Base-by-base conservation (phyloP, 176 grass and related monocot genomes). In the Carex kokanica region DNA sequence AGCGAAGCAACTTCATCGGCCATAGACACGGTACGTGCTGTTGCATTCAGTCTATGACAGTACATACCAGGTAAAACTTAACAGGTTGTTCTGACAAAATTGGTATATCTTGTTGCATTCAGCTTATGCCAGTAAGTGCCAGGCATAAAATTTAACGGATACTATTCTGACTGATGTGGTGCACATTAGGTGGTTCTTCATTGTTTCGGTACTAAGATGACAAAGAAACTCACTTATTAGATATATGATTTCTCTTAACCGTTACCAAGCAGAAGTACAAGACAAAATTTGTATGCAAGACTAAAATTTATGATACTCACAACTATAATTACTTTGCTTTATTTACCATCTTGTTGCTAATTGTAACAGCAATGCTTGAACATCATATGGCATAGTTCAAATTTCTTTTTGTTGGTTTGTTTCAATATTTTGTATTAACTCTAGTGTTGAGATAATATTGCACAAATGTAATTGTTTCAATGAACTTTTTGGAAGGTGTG, bases 1-100 rank as follows among this genome's bases (percentile, higher is more conserved):
- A 90, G 88, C 2, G 96, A 98, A 61, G 85, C 91, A 80, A 91
- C 89, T 89, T 84, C 55, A 16, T 85, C 96, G n/a, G 96, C 96
- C 81, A 3, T 95, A 60, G 92, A 95, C 66, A 98, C 96, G 64
- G 96, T 98, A 92, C 49, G 87, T 84, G 66, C 20, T 72, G 73
- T 67, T 59, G 60, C 64, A 31, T 77, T 73, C 8, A 62, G 53
- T 32, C 78, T 68, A 78, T 77, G 18, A 40, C 78, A 16, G 20
- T 31, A 81, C 16, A 45, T 81, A 43, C 32, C 78, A 6, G 47
- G 47, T 70, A 6, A 6, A 5, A 38, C 36, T 38, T 38, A 6
- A 38, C 36, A 38, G 36, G 65, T 43, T 70, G 17, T 18, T 75
- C 51, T 77, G 73, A 3, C 93, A 74, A 87, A 86, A 73, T 91